Evolutionary conservation across 768 basidiomycete species (phyloP).

Genomic region (Sistotremastrum suecicum): DNA sequence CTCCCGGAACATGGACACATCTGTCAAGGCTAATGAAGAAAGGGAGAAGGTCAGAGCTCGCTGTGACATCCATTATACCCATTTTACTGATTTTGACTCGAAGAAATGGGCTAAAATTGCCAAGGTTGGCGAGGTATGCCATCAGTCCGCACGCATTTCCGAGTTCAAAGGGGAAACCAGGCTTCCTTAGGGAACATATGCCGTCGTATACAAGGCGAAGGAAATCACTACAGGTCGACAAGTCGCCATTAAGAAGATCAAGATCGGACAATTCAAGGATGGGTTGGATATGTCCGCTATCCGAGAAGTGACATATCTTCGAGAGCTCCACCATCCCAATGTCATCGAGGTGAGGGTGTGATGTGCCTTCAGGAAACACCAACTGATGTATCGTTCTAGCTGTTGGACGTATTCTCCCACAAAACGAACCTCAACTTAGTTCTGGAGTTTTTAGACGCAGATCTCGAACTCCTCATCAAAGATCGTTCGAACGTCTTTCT

Average conservation of each 20-base stretch:
- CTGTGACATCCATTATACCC: not conserved
- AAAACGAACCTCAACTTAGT: constrained; percentile 96
- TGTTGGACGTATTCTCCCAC: constrained; percentile 92
- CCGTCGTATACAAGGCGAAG: constrained; percentile 84
- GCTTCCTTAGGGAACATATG: constrained; percentile 57
- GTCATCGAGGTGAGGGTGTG: constrained; percentile 63
- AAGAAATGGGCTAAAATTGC: constrained; percentile 55
- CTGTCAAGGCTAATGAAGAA: constrained; percentile 64
- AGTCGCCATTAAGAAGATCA: constrained; percentile 97
- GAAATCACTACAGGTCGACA: constrained; percentile 64
- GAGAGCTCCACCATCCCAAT: constrained; percentile 88
- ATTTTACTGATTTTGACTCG: constrained; percentile 6
- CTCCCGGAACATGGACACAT: constrained; percentile 49
- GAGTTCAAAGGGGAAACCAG: constrained; percentile 23
- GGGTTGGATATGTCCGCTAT: constrained; percentile 98
- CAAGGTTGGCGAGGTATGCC: constrained; percentile 51
- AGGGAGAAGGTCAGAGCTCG: constrained; percentile 53
- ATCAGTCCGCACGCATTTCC: not conserved
- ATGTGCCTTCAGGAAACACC: not conserved
- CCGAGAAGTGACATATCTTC: constrained; percentile 92
- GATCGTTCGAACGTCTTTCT: constrained; percentile 86
- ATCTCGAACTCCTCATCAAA: constrained; percentile 94
- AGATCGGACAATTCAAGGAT: constrained; percentile 92
- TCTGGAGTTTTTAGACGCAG: constrained; percentile 89
- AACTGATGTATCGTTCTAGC: constrained; percentile 27